Evolutionary conservation across 2,329 filamentous ascomycete species (phyloP).

Genomic region (Aureobasidium sp.): DNA sequence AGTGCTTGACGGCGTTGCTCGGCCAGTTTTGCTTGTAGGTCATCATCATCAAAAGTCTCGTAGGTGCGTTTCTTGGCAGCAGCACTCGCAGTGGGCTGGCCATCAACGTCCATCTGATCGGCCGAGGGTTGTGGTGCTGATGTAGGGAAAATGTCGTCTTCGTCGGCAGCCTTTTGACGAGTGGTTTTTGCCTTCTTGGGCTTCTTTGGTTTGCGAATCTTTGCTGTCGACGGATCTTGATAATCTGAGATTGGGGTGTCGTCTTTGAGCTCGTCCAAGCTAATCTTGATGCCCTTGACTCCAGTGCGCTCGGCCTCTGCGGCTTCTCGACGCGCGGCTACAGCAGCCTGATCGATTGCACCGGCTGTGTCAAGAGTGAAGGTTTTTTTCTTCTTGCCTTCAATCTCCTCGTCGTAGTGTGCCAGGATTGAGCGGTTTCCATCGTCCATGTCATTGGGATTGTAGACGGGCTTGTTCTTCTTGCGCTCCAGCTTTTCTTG

Average conservation of each 20-base stretch:
- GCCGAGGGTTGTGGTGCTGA: conserved; percentile 32
- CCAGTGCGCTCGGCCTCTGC: conserved; percentile 47
- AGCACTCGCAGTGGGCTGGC: conserved; percentile 24
- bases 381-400: conserved; percentile 71
- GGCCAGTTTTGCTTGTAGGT: conserved; percentile 78
- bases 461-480: conserved; percentile 83
- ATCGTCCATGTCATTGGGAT: conserved; percentile 67
- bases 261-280: conserved; percentile 62
- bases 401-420: conserved; percentile 94
- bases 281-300: conserved; percentile 63
- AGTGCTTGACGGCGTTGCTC: conserved; percentile 75
- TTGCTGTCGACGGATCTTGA: conserved; percentile 75
- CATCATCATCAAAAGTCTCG: conserved; percentile 73
- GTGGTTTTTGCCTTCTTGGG: conserved; percentile 67
- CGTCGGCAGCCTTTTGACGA: conserved; percentile 59
- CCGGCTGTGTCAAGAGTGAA: conserved; percentile 82
- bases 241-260: conserved; percentile 76
- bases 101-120: conserved; percentile 70
- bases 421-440: conserved; percentile 63
- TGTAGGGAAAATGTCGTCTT: conserved; percentile 46
- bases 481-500: conserved; percentile 75
- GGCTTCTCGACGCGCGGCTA: conserved; percentile 40
- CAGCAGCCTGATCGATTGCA: conserved; percentile 57
- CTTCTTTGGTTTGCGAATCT: conserved; percentile 90
- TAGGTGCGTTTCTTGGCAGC: conserved; percentile 28